Base-by-base conservation (phyloP, 164 flowering plant species). In the Piper betle region DNA sequence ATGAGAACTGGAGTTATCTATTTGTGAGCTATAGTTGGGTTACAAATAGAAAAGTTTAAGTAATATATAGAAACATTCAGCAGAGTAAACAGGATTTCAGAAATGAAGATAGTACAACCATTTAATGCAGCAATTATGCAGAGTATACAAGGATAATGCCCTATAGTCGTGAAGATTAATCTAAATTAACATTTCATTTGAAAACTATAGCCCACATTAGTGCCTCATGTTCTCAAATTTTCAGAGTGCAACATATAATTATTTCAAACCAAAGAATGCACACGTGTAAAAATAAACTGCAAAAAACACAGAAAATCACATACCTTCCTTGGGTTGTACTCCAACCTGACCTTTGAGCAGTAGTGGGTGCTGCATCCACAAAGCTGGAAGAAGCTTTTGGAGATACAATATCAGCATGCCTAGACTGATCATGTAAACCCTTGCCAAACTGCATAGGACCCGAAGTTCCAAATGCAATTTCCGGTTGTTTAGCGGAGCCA, bases 291-390 rank as follows among this genome's bases (percentile, higher is more conserved):
- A 25, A 46, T 4, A 52, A 16, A 61, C 4, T 15, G 33, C 25
- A 11, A 61, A 52, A 61, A 8, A 10, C 19, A 10, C 25, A 25
- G 12, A 25, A 57, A 3, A 41, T 37, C 6, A 19, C 57, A 50
- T 76, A 84, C 89, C 89, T 79, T 56, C 74, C 80, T 53, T 68
- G 59, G 42, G 75, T 69, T 37, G 57, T 40, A 60, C 59, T 61
- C 19, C 61, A 33, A n/a, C 52, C 69, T 41, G 72, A 65, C 62
- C 74, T 75, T 68, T 43, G 66, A 48, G 57, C 20, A 7, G 55
- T 17, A 37, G 63, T 89, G 79, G 33, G 17, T 16, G 38, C 46
- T 37, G 61, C 41, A 33, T 25, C 50, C 37, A 61, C 37, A 42
- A 53, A 20, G 56, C 66, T 52, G 48, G 67, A 57, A n/a, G 25